phyloP scores from a whole-genome alignment of 768 basidiomycete genomes.

The Tubosaeta sp. region DNA sequence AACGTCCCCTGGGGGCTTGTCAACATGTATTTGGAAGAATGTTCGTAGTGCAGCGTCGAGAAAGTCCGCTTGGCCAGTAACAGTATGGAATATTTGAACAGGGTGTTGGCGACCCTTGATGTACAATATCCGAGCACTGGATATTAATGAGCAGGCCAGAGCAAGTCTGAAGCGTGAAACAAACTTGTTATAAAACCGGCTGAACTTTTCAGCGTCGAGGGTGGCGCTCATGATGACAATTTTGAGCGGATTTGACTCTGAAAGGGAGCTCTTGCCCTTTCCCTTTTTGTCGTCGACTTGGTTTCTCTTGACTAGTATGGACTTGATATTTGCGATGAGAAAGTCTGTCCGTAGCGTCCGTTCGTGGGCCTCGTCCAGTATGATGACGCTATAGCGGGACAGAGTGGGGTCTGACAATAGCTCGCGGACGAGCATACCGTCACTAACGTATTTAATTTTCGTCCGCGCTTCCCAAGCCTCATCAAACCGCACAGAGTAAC shows the following conservation, averaged over 20 bases:
- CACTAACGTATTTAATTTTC: constrained; percentile 93
- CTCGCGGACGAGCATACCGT: constrained; percentile 97
- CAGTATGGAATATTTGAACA: constrained; percentile 79
- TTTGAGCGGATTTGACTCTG: constrained; percentile 65
- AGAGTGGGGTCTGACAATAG: constrained; percentile 75
- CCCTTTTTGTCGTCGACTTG: constrained; percentile 39
- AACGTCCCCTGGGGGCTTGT: constrained; percentile 79
- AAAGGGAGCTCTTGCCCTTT: constrained; percentile 35
- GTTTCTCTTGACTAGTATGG: constrained; percentile 69
- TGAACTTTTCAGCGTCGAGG: constrained; percentile 92
- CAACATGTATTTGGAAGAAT: constrained; percentile 89
- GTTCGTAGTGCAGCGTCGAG: constrained; percentile 86
- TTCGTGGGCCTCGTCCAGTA: constrained; percentile 98
- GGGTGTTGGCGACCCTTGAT: constrained; percentile 92
- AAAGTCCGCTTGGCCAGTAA: constrained; percentile 74
- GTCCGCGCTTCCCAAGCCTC: constrained; percentile 70
- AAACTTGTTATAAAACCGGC: constrained; percentile 79
- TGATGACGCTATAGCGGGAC: constrained; percentile 77
- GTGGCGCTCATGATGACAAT: constrained; percentile 98
- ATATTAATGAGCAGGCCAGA: constrained; percentile 4
- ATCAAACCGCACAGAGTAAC: constrained; percentile 96
- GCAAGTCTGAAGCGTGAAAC: constrained; percentile 23
- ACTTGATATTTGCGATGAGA: constrained; percentile 85
- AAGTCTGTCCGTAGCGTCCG: constrained; percentile 92
- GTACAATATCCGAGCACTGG: constrained; percentile 83